Base-by-base conservation (phyloP, 352 stramenopile species). In the Pythium periplocum region DNA sequence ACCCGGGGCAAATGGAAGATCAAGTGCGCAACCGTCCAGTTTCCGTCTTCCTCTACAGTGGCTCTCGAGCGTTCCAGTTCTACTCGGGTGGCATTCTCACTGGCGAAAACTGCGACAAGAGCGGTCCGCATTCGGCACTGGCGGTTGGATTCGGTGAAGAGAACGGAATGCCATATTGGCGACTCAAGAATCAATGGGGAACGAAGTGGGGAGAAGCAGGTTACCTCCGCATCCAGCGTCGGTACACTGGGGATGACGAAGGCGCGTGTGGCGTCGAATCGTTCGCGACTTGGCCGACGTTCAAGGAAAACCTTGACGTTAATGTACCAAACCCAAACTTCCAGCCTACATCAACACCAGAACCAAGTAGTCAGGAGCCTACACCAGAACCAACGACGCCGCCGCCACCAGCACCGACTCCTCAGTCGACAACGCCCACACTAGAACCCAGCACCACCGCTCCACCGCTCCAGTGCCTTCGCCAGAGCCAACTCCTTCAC, bases 181-280 rank as follows among this genome's bases (percentile, higher is more conserved):
- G 75, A 45, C 65, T 90, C 45, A 86, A 87, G 61, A 91, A 91
- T 59, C 76, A 82, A 53, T 91, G 78, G 78, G 81, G 81, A 4
- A 74, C 69, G 2, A 55, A 59, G 3, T 92, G 81, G 79, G 79
- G 82, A 32, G 80, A 90, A 51, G 42, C 70, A 8, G 82, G 79
- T 17, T 92, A 86, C 62, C 71, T 85, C 26, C 75, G 77, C 51
- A 75, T 86, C 54, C 59, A 83, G 55, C 75, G 78, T 10, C 69
- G 74, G 36, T 85, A 74, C 59, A 53, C 48, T 0, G 69, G 56
- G 3, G 64, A 75, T 45, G 55, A 51, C 8, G 75, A 83, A 58
- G 78, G 78, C 35, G 73, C 76, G 36, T 88, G 78, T 33, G 73
- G 75, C 33, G 66, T 88, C 31, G 78, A 84, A 51, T 49, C 75